phyloP scores from a whole-genome alignment of 2,329 filamentous ascomycete species.

The Fonsecaea nubica region DNA sequence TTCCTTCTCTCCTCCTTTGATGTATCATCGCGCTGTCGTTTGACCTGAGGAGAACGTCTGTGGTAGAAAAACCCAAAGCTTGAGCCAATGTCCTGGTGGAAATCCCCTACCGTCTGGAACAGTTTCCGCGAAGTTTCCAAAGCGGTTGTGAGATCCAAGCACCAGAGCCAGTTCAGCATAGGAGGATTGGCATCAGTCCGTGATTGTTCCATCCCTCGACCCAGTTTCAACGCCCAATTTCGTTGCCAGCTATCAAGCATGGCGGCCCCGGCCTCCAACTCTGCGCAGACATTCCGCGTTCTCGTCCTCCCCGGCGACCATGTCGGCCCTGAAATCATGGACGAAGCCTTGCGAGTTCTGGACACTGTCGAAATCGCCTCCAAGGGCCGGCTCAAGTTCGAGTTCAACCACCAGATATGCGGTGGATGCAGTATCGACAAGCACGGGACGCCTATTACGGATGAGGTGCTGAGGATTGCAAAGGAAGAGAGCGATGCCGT shows the following conservation, averaged over 20 bases:
- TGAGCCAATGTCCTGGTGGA: background rate
- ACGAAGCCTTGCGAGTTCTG: constrained; percentile 67
- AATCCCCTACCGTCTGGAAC: background rate
- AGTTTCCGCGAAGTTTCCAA: background rate
- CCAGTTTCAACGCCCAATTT: no score
- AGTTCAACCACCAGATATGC: constrained; percentile 70
- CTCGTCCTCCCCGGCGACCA: constrained; percentile 72
- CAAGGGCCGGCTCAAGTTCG: constrained; percentile 63
- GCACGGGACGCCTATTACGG: constrained; percentile 69
- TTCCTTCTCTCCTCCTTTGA: no score
- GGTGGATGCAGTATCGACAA: constrained; percentile 70
- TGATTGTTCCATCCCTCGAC: background rate
- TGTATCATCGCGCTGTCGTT: no score
- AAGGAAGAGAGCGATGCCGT: constrained; percentile 67
- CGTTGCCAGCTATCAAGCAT: background rate
- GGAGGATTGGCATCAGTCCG: background rate
- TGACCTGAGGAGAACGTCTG: no score
- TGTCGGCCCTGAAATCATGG: constrained; percentile 72
- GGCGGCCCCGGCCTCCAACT: constrained; percentile 7
- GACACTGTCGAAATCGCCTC: constrained; percentile 52
- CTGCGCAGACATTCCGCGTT: constrained; percentile 48
- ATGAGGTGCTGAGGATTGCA: constrained; percentile 64
- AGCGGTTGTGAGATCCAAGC: background rate
- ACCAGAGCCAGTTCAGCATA: no score
- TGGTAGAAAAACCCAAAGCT: background rate